Conservation (phyloP, 352 stramenopile species). For the Blastocystis sp. region DNA sequence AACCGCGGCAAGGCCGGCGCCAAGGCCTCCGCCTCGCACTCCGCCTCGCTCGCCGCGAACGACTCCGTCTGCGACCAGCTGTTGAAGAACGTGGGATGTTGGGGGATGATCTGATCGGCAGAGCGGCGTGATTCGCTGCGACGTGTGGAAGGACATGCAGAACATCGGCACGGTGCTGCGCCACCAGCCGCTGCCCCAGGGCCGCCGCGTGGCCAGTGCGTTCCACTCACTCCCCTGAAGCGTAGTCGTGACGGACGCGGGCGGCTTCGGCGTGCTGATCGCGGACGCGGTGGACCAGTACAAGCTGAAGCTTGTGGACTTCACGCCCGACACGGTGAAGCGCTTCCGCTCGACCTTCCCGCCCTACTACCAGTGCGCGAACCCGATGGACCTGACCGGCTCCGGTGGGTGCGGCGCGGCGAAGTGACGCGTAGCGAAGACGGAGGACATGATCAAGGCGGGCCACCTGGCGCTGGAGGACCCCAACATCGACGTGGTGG, state of each 20-base stretch:
- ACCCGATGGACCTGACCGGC: conserved; percentile 58
- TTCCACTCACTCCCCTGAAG: not conserved
- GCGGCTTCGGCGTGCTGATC: conserved; percentile 55
- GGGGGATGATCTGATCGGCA: not conserved
- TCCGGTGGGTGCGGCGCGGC: not conserved
- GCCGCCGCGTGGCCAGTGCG: conserved; percentile 34
- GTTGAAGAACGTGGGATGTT: conserved; percentile 6
- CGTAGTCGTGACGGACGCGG: conserved; percentile 58
- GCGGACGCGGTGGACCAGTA: conserved; percentile 44
- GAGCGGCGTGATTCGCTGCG: conserved; percentile 52
- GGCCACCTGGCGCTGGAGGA: conserved; percentile 51
- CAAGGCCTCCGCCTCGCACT: conserved; percentile 58
- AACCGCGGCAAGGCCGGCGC: conserved; percentile 19
- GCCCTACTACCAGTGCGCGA: conserved; percentile 48
- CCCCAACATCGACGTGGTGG: conserved; percentile 48
- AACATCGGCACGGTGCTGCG: conserved; percentile 46
- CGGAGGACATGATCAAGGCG: conserved; percentile 40
- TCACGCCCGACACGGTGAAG: conserved; percentile 1
- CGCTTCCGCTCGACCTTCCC: conserved; percentile 40
- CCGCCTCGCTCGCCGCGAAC: conserved; percentile 53
- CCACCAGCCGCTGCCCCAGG: conserved; percentile 38
- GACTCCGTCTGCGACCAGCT: conserved; percentile 52
- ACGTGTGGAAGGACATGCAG: conserved; percentile 58
- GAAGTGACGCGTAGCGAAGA: conserved; percentile 41
- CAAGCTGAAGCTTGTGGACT: conserved; percentile 49